Base-by-base conservation (phyloP, 352 stramenopile genomes). In the Globisporangium iwayamae region DNA sequence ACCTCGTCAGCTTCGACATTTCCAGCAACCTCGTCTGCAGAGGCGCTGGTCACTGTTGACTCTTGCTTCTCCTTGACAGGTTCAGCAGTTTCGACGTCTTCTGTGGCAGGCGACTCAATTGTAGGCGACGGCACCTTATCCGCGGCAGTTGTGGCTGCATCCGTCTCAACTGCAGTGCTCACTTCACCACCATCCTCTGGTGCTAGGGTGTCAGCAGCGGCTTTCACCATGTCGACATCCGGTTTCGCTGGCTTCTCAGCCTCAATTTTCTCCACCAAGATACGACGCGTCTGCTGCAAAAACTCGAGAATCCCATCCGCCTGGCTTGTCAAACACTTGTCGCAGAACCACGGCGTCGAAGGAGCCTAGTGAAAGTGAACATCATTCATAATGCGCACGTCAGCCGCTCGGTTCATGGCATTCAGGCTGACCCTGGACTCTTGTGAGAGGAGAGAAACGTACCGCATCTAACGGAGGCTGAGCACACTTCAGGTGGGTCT, bases 231-330 rank as follows among this genome's bases (percentile, higher is more conserved):
- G 28, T 41, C 9, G 1, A 25, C 50, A 56, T 56, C 46, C 34
- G 39, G 54, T 70, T 74, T 46, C 68, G 54, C 46, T 73, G 28
- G 32, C 38, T 47, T 61, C 28, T 60, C 51, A 2, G n/a, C 61
- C 28, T 48, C 58, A 28, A 84, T 79, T 13, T 63, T 72, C 43
- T 84, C 69, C 32, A 76, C 65, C 0, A 87, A 62, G 8, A 91
- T 81, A 8, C 81, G 79, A 10, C 76, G 72, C 13, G 78, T 84
- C 41, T 91, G 81, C 51, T 86, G 78, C 14, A 91, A 63, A 55
- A 91, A 91, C 32, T 87, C 76, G 11, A 89, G 70, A 39, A 91
- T 86, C 2, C 76, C 66, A 50, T 81, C 70, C 16, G 79, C 79
- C 66, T 90, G 81, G 10, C 59, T 78, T 11, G 65, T 74, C 36